Evolutionary conservation across 2,329 filamentous ascomycete genomes (phyloP), one percentile per base, ranked within the genome.

Genomic region (Talaromyces islandicus): DNA sequence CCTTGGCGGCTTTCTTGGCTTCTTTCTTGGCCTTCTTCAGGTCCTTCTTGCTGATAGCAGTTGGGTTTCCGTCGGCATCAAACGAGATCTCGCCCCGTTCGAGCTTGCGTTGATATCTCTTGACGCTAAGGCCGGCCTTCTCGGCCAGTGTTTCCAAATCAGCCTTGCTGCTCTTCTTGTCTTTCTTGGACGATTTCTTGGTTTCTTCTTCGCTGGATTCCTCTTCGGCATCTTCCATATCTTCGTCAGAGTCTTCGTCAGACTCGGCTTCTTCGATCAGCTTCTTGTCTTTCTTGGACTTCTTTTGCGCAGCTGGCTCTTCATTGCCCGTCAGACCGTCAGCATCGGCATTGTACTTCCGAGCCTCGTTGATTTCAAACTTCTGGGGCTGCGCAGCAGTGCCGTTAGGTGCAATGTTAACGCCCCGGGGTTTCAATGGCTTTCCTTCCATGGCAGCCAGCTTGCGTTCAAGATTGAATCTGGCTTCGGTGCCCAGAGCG

Each of bases 311-410:
- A 64, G 78, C 73, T 14, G 84, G 82, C 24, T 58, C 59, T 66
- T 88, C 88, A 68, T 90, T 85, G 54, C 85, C 85, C 62, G 81
- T 81, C 56, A 97, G 80, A 64, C 92, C 93, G 76, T 99, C 94
- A 58, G 91, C 94, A 72, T 97, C 92, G 54, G 86, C 83, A 76
- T 97, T 97, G 83, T 99, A 99, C 77, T 93, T 94, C 72, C 91
- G 85, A 11, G 90, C 89, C 76, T 97, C 91, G 79, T 95, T 96
- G 70, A 99, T 83, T 64, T 92, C 90, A 63, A 76, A 80, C 78
- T 96, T 96, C 68, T 87, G 86, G 60, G 87, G 85, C 66, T 83
- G 79, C n/a, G n/a, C n/a, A 43, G 78, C 78, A 38, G 82, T 84
- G 62, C 89, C 89, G 68, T 89, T 88, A 58, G 90, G 90, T 29